A percentile compares a stretch with the other conserved stretches of the same genome.
These are phyloP conservation scores for Aspergillus fructus DNA, from an alignment of 2,329 filamentous ascomycete genomes.

Conservation along the genomic window DNA sequence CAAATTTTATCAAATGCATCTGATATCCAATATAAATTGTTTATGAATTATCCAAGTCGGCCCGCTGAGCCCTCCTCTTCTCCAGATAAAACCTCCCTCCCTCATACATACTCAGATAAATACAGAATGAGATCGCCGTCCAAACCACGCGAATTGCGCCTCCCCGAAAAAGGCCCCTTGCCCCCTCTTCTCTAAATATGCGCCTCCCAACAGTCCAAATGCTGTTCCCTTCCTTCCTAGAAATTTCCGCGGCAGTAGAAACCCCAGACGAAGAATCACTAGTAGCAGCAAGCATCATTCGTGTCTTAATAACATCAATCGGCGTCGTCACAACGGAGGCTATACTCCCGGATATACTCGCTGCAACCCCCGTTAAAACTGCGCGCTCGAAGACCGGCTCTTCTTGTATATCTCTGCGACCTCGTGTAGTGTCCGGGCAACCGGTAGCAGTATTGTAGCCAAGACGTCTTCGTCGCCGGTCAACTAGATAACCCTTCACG, in stretches of 20 bases:
- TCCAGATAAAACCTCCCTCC: constrained; percentile 65
- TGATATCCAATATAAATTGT: constrained; percentile 15
- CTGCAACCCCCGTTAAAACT: constrained; percentile 69
- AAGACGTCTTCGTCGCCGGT: constrained; percentile 30
- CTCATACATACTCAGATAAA: constrained; percentile 87
- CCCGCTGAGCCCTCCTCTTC: constrained; percentile 25
- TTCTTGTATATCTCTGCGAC: constrained; percentile 7
- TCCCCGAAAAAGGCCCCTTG: constrained; percentile 72
- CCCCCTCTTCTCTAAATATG: constrained; percentile 65
- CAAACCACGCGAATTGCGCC: constrained; percentile 71
- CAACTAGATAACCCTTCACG: constrained; percentile 56
- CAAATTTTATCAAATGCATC: constrained; percentile 2
- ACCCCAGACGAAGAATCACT: constrained; percentile 22
- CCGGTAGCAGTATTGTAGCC: constrained; percentile 20
- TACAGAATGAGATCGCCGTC: constrained; percentile 78
- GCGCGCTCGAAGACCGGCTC: constrained; percentile 63
- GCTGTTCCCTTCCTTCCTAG: background rate
- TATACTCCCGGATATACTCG: constrained; percentile 70
- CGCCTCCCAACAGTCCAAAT: constrained; percentile 57
- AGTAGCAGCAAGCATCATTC: constrained; percentile 75
- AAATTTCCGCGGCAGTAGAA: background rate
- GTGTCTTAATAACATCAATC: constrained; percentile 84
- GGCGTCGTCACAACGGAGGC: constrained; percentile 84
- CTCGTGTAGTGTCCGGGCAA: background rate
- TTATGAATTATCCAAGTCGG: constrained; percentile 31